Evolutionary conservation across 129 eudicot species (phyloP), one percentile per base, ranked within the genome.

Genomic region (Saussurea involucrata): DNA sequence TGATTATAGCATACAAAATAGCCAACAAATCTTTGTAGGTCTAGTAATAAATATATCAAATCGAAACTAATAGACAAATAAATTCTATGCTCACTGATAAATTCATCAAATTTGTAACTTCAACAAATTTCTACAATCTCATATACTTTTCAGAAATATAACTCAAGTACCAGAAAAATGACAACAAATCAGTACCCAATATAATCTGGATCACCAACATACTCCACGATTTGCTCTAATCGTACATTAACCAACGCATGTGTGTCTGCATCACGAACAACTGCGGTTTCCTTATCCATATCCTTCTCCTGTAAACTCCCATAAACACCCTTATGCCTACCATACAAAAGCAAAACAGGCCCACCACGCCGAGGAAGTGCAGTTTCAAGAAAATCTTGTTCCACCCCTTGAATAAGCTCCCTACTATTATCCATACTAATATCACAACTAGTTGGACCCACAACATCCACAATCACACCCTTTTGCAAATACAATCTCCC

Each of bases 221-320:
- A 95, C 78, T 95, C 99, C 0, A 97, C 99, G 58, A 95, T 87
- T 80, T 95, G 97, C 68, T 95, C 96, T 60, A 92, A 88, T 27
- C 61, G 85, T 58, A 95, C 97, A 76, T 80, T 81, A 11, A 95
- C 53, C 76, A 88, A 44, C 58, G 75, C 92, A 22, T 83, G 92
- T 13, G 90, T 83, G 72, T 95, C 99, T 29, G 91, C 96, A 95
- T 92, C 95, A 72, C 87, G 78, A 80, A 95, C 91, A 57, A 95
- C 86, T 17, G 90, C 99, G 13, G 90, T 86, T 63, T 90, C 99
- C 63, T 80, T 92, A 63, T 89, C 96, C 70, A 65, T 77, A 80
- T 95, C 95, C 60, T 76, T 87, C 80, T 95, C 91, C 76, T 86
- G 77, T 11, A 92, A 76, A 70, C 73, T 89, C 22, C 99, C 97